A percentile compares a stretch with the other conserved stretches of the same genome.
Evolutionary conservation across 257 asterid species (phyloP).

Genomic region (Solanum rostratum): DNA sequence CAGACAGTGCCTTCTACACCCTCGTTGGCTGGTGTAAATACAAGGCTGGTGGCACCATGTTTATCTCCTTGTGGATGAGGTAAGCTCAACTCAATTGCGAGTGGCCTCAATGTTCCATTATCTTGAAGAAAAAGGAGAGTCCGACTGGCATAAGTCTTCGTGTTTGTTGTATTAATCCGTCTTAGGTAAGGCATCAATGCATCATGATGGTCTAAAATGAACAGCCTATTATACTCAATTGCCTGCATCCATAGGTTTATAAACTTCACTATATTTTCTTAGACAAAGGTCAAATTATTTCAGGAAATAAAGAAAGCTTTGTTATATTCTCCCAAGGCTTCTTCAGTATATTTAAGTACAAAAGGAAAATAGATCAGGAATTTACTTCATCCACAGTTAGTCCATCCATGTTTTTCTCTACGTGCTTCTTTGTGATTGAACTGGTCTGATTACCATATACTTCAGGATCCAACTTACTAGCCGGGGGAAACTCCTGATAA

Average conservation of each 20-base stretch:
- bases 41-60: slow-evolving; percentile 52
- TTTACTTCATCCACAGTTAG: slow-evolving; percentile 52
- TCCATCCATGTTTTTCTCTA: slow-evolving; percentile 60
- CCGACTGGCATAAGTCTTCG: slow-evolving; percentile 73
- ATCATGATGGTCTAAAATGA: slow-evolving; percentile 83
- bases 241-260: slow-evolving; percentile 31
- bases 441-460: slow-evolving; percentile 64
- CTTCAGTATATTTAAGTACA: neutral
- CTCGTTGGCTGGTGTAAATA: slow-evolving; percentile 55
- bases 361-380: neutral
- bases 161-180: slow-evolving; percentile 50
- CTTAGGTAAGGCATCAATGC: slow-evolving; percentile 71
- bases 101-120: slow-evolving; percentile 70
- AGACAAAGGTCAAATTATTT: neutral
- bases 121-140: slow-evolving; percentile 73
- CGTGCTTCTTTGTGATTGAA: slow-evolving; percentile 36
- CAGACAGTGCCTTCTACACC: slow-evolving; percentile 56
- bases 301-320: neutral
- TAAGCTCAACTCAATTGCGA: slow-evolving; percentile 81
- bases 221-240: slow-evolving; percentile 31
- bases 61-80: slow-evolving; percentile 56
- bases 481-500: slow-evolving; percentile 75
- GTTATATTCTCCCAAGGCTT: neutral
- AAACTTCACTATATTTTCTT: neutral
- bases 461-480: slow-evolving; percentile 44